phyloP scores from a whole-genome alignment of 495 filamentous ascomycete genomes.

The Lophium mytilinum region DNA sequence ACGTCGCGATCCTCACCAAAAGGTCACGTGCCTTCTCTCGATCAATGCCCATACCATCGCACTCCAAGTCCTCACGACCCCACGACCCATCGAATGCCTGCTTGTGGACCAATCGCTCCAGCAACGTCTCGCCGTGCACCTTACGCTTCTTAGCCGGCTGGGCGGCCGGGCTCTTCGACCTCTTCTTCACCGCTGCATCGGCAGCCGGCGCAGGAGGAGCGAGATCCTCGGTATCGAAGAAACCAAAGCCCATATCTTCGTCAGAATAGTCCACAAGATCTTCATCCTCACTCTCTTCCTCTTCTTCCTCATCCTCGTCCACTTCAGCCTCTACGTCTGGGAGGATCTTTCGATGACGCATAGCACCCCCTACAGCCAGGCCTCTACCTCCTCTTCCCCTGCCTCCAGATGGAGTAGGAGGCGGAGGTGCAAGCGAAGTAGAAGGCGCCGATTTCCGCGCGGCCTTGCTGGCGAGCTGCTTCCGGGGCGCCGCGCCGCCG shows the following conservation, averaged over 20 bases:
- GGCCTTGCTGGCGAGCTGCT: constrained; percentile 8
- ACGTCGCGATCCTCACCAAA: background rate
- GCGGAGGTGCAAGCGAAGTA: background rate
- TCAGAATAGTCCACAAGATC: background rate
- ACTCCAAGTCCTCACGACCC: constrained; percentile 22
- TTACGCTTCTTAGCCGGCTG: background rate
- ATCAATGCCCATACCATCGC: constrained; percentile 19
- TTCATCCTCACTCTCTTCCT: background rate
- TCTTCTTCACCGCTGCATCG: background rate
- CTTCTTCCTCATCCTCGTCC: background rate
- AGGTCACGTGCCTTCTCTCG: constrained; percentile 1
- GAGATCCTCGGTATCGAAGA: background rate
- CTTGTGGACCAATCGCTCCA: constrained; percentile 31
- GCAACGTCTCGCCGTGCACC: background rate
- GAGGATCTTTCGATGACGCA: background rate
- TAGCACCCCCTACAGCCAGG: background rate
- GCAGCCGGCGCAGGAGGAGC: background rate
- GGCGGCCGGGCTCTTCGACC: background rate
- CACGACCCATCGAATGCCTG: constrained; percentile 47
- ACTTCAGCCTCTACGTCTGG: background rate
- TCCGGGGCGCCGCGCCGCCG: constrained; percentile 9
- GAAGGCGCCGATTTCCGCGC: constrained; percentile 6
- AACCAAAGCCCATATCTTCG: constrained; percentile 6
- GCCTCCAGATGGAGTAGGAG: background rate
- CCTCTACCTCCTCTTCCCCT: background rate